A percentile compares a stretch with the other conserved stretches of the same genome.
These are phyloP conservation scores for Penicillium diatomitis DNA, from an alignment of 495 filamentous ascomycete species.

Conservation along the genomic window DNA sequence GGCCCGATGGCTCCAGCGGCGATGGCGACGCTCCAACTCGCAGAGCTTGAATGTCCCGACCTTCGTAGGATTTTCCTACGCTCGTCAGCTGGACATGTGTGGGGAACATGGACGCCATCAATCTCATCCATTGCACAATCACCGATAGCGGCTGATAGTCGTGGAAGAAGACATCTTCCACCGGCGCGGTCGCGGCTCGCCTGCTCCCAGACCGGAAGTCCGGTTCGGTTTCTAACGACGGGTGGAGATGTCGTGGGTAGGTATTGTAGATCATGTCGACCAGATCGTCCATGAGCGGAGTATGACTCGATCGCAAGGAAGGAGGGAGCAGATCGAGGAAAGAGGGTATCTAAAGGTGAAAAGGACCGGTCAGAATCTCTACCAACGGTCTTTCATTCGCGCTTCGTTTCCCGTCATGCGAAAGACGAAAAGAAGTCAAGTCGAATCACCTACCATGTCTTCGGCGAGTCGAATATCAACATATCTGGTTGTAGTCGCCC, in stretches of 20 bases:
- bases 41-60: slow-evolving; percentile 73
- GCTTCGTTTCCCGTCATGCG: not conserved
- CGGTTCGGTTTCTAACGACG: slow-evolving; percentile 19
- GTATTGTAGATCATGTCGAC: slow-evolving; percentile 67
- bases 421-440: not conserved
- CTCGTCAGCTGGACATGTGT: slow-evolving; percentile 62
- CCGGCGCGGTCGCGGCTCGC: slow-evolving; percentile 19
- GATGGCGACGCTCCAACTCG: slow-evolving; percentile 60
- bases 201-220: slow-evolving; percentile 26
- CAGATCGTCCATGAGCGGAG: slow-evolving; percentile 71
- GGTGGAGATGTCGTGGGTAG: slow-evolving; percentile 45
- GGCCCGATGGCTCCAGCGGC: slow-evolving; percentile 26
- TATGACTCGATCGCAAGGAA: slow-evolving; percentile 64
- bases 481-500: slow-evolving; percentile 73
- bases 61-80: slow-evolving; percentile 76
- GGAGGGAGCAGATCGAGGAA: slow-evolving; percentile 72
- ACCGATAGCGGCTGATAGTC: slow-evolving; percentile 79
- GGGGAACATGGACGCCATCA: slow-evolving; percentile 82
- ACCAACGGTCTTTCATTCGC: no score
- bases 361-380: no score
- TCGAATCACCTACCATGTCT: slow-evolving; percentile 51
- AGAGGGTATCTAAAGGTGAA: slow-evolving; percentile 48
- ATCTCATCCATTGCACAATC: slow-evolving; percentile 77
- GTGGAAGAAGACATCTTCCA: slow-evolving; percentile 68
- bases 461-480: slow-evolving; percentile 80